Conservation (phyloP, 441 rosid genomes). For the Bruguiera hainesii region DNA sequence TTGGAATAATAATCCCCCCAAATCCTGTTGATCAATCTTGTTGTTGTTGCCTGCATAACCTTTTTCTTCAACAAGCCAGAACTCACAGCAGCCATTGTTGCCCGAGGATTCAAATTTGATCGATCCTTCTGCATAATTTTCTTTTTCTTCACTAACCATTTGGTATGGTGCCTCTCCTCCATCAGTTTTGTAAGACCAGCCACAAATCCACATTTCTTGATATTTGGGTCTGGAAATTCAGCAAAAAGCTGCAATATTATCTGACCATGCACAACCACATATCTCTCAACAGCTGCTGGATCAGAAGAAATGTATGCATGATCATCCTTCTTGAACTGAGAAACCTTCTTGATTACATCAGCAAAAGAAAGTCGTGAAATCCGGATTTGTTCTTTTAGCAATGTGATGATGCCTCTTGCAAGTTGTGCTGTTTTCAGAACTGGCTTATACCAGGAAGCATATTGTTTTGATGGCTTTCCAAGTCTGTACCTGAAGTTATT, state of each 20-base stretch:
- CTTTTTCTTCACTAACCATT: constrained; percentile 64
- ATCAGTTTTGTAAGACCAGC: constrained; percentile 52
- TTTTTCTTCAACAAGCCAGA: constrained; percentile 51
- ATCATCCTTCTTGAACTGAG: constrained; percentile 44
- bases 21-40: constrained; percentile 65
- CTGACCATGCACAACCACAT: constrained; percentile 77
- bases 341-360: constrained; percentile 49
- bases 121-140: constrained; percentile 37
- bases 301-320: constrained; percentile 59
- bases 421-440: constrained; percentile 65
- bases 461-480: constrained; percentile 76
- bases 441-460: constrained; percentile 67
- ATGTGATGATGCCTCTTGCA: constrained; percentile 54
- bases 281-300: constrained; percentile 52
- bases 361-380: constrained; percentile 55
- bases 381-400: constrained; percentile 57
- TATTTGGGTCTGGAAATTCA: constrained; percentile 41
- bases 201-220: constrained; percentile 64
- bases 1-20: constrained; percentile 87
- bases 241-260: constrained; percentile 69
- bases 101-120: constrained; percentile 66
- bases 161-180: constrained; percentile 75
- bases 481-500: constrained; percentile 65
- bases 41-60: constrained; percentile 84
- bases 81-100: constrained; percentile 48